Evolutionary conservation across 2,329 filamentous ascomycete species (phyloP).

Genomic region (Fusarium palustre): DNA sequence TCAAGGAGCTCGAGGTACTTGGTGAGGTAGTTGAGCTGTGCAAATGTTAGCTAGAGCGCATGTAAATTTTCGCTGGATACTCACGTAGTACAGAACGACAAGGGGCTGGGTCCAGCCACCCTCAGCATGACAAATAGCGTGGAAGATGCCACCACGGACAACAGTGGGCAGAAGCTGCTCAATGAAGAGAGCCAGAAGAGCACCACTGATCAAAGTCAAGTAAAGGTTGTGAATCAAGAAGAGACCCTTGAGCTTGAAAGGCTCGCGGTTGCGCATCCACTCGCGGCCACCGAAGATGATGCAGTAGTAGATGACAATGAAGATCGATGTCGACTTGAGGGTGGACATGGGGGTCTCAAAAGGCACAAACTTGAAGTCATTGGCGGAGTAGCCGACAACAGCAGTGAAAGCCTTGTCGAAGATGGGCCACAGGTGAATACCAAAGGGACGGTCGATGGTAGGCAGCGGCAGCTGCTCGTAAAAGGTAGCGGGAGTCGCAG

Average conservation of each 20-base stretch:
- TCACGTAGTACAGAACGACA: conserved; percentile 95
- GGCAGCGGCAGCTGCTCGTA: conserved; percentile 74
- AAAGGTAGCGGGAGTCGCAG: conserved; percentile 57
- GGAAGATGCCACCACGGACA: conserved; percentile 84
- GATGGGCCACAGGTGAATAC: conserved; percentile 90
- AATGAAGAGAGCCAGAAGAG: conserved; percentile 84
- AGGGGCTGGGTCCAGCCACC: conserved; percentile 96
- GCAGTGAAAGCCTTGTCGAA: conserved; percentile 88
- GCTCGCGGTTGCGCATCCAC: conserved; percentile 86
- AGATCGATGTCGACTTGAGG: conserved; percentile 81
- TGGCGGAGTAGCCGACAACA: conserved; percentile 82
- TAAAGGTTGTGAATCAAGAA: conserved; percentile 98
- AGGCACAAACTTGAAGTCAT: conserved; percentile 85
- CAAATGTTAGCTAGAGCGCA: conserved; percentile 26
- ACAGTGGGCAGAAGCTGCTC: conserved; percentile 92
- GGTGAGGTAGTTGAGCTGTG: conserved; percentile 94
- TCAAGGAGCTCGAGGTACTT: conserved; percentile 97
- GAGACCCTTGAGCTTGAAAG: conserved; percentile 86
- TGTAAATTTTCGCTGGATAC: conserved; percentile 50
- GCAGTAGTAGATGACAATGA: conserved; percentile 89
- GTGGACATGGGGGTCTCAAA: conserved; percentile 92
- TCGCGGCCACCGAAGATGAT: conserved; percentile 94
- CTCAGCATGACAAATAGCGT: conserved; percentile 80
- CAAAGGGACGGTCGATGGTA: conserved; percentile 91
- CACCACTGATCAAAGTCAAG: conserved; percentile 85